A percentile compares a stretch with the other conserved stretches of the same genome.
Evolutionary conservation across 1,284 basidiomycete species (phyloP).

Genomic region (Fomes fomentarius): DNA sequence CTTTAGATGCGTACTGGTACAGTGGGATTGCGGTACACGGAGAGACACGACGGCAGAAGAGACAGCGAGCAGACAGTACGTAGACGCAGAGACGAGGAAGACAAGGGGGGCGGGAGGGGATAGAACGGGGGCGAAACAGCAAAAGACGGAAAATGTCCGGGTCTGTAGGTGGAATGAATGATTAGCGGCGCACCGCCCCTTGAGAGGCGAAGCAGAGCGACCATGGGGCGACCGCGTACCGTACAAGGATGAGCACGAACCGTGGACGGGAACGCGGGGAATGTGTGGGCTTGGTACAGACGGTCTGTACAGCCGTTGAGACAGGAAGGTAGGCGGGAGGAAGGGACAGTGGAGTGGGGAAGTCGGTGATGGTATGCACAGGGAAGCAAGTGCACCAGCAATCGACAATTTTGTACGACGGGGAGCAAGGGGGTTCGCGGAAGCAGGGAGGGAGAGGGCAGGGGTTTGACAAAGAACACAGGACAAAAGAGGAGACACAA

Average conservation of each 20-base stretch:
- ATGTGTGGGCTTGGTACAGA: background rate
- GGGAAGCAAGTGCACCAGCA: background rate
- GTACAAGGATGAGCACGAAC: background rate
- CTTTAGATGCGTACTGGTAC: conserved; percentile 27
- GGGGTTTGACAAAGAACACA: background rate
- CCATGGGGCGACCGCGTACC: too few relatives aligned
- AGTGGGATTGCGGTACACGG: conserved; percentile 25
- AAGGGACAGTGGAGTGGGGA: background rate
- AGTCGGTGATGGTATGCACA: background rate
- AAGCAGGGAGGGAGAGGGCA: background rate
- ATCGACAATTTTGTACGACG: background rate
- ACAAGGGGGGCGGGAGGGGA: background rate
- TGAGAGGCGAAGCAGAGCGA: background rate
- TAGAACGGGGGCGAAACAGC: background rate
- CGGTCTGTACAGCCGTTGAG: background rate
- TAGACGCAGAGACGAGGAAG: too few relatives aligned
- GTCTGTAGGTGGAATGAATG: too few relatives aligned
- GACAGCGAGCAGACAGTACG: background rate
- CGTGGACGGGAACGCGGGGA: background rate
- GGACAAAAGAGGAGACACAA: background rate
- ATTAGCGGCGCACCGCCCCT: background rate
- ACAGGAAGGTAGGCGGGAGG: background rate
- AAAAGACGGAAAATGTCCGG: background rate
- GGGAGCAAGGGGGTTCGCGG: background rate
- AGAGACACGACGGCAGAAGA: conserved; percentile 4